Evolutionary conservation across 164 flowering plant species (phyloP).

Genomic region (Tinospora cordifolia): DNA sequence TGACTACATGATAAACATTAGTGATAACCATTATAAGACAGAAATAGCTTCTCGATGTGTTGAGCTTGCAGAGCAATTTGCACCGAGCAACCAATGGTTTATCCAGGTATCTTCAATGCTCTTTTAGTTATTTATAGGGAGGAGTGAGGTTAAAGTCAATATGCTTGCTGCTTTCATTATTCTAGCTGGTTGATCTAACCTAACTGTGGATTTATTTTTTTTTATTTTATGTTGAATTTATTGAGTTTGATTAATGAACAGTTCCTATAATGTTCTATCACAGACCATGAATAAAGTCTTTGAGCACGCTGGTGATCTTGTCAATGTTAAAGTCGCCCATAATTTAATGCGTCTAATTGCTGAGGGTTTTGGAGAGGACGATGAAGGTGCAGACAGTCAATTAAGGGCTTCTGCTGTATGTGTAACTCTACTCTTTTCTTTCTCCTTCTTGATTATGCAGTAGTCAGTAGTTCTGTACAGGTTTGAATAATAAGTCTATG

Average conservation of each 20-base stretch:
- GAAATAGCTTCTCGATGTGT: conserved; percentile 97
- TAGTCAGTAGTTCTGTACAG: neutral
- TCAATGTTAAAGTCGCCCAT: conserved; percentile 81
- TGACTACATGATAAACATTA: conserved; percentile 92
- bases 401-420: conserved; percentile 96
- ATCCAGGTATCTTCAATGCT: conserved; percentile 56
- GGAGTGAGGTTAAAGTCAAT: neutral
- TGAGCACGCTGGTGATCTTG: conserved; percentile 99
- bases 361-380: conserved; percentile 97
- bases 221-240: neutral
- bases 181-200: neutral
- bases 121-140: too few species aligned
- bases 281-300: conserved; percentile 99
- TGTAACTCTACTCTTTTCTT: conserved; percentile 25
- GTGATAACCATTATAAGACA: conserved; percentile 86
- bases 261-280: conserved; percentile 16
- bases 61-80: conserved; percentile 96
- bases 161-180: neutral
- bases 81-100: conserved; percentile 98
- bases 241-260: neutral
- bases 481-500: too few species aligned
- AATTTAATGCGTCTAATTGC: conserved; percentile 95
- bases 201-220: neutral
- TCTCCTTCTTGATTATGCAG: neutral
- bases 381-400: conserved; percentile 77